Evolutionary conservation across 371 early-diverging fungal genomes (phyloP).

Genomic region (Actinomucor elegans): DNA sequence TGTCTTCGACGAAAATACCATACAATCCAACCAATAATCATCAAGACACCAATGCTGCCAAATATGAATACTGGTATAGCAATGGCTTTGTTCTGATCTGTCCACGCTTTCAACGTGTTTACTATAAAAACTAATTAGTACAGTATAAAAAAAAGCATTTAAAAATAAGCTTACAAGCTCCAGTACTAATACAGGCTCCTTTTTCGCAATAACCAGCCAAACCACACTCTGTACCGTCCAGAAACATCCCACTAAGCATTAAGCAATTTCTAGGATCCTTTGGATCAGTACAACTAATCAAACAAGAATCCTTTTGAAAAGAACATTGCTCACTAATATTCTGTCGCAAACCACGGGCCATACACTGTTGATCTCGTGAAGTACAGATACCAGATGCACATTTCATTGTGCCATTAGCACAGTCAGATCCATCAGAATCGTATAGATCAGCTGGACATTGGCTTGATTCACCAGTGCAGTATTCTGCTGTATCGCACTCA

Average conservation of each 20-base stretch:
- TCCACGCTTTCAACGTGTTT: conserved; percentile 51
- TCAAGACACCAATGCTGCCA: conserved; percentile 44
- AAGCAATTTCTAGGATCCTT: conserved; percentile 47
- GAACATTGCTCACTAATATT: conserved; percentile 52
- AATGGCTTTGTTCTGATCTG: conserved; percentile 45
- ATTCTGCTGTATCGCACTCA: conserved; percentile 82
- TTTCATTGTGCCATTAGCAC: conserved; percentile 57
- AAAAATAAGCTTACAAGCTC: conserved; percentile 33
- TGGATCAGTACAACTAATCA: conserved; percentile 70
- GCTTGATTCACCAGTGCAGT: conserved; percentile 74
- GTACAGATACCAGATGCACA: conserved; percentile 94
- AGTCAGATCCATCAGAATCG: conserved; percentile 70
- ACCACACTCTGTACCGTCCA: conserved; percentile 93
- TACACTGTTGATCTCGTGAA: conserved; percentile 82
- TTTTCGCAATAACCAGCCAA: conserved; percentile 63
- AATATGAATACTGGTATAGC: conserved; percentile 60
- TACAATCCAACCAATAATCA: conserved; percentile 29
- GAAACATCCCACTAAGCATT: conserved; percentile 73
- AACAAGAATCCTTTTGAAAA: conserved; percentile 61
- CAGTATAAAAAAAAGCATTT: too few species aligned
- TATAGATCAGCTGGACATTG: conserved; percentile 77
- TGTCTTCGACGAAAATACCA: conserved; percentile 29
- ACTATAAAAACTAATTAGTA: conserved; percentile 12
- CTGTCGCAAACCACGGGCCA: conserved; percentile 56
- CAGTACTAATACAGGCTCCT: conserved; percentile 50